Evolutionary conservation across 352 stramenopile genomes (phyloP).

Genomic region (Sclerospora graminicola): DNA sequence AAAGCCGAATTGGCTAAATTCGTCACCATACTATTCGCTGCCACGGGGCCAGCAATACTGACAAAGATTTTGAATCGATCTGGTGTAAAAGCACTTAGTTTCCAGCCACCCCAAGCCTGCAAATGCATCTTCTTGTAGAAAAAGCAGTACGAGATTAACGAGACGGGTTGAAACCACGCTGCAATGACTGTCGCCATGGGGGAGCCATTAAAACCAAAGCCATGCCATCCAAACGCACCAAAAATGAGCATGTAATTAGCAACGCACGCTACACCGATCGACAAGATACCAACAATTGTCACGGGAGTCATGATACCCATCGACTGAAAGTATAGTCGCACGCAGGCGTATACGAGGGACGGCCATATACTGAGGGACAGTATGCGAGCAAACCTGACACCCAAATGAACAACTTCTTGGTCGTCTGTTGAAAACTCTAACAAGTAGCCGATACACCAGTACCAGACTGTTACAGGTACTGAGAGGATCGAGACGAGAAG

Average conservation of each 20-base stretch:
- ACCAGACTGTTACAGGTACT: conserved; percentile 53
- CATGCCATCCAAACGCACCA: conserved; percentile 36
- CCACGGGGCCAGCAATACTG: conserved; percentile 49
- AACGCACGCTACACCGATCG: conserved; percentile 45
- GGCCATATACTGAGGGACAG: conserved; percentile 71
- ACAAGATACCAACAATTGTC: conserved; percentile 54
- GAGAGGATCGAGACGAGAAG: conserved; percentile 32
- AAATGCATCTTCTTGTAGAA: conserved; percentile 64
- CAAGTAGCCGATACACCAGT: conserved; percentile 42
- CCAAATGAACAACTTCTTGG: conserved; percentile 48
- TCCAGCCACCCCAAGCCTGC: conserved; percentile 62
- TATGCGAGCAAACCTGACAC: conserved; percentile 64
- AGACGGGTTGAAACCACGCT: conserved; percentile 69
- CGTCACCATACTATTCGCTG: conserved; percentile 55
- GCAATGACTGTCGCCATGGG: conserved; percentile 66
- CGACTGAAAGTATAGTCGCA: conserved; percentile 76
- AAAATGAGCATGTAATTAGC: conserved; percentile 67
- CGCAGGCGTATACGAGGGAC: conserved; percentile 63
- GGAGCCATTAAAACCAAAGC: conserved; percentile 70
- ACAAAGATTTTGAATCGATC: conserved; percentile 59
- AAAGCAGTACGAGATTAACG: conserved; percentile 67
- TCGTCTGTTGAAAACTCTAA: conserved; percentile 60
- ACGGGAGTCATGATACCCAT: conserved; percentile 74
- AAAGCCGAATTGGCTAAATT: conserved; percentile 65
- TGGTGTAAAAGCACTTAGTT: conserved; percentile 39